Evolutionary conservation across 1,284 basidiomycete species (phyloP).

Genomic region (Coniferiporia sulphurascens): DNA sequence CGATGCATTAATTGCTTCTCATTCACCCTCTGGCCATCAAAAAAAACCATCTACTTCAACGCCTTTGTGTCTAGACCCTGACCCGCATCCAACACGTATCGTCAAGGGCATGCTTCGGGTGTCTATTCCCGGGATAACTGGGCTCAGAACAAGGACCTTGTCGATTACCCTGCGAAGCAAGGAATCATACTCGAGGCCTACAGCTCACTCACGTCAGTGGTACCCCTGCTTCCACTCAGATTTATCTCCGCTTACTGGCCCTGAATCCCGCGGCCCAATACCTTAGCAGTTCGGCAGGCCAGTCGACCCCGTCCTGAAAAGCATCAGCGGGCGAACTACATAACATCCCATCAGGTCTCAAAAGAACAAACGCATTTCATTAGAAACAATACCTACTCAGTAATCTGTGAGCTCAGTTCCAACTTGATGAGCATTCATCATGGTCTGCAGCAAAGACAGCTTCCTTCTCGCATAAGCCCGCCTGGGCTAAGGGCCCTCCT

Average conservation of each 20-base stretch:
- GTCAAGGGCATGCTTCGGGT: constrained; percentile 66
- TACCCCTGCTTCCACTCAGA: not conserved
- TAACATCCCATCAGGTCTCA: not conserved
- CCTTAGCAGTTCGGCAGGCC: constrained; percentile 66
- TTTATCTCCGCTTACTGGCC: not conserved
- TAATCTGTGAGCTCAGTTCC: constrained; percentile 43
- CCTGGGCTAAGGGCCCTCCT: constrained; percentile 80
- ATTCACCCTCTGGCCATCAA: constrained; percentile 12
- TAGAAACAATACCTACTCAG: constrained; percentile 22
- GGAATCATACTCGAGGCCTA: constrained; percentile 72
- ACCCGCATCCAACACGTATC: constrained; percentile 66
- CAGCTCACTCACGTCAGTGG: constrained; percentile 54
- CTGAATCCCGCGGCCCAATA: constrained; percentile 46
- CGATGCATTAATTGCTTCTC: constrained; percentile 4
- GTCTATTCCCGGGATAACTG: constrained; percentile 70
- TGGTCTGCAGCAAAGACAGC: constrained; percentile 65
- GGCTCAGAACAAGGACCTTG: constrained; percentile 42
- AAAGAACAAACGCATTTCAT: constrained; percentile 15
- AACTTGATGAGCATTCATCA: constrained; percentile 71
- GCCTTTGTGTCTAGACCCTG: constrained; percentile 70
- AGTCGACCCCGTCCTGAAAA: constrained; percentile 58
- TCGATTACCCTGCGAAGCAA: constrained; percentile 55
- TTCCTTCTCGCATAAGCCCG: constrained; percentile 69
- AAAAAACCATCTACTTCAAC: constrained; percentile 63
- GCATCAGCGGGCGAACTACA: constrained; percentile 53